Base-by-base conservation (phyloP, 2,329 filamentous ascomycete species). In the Chaetomiaceae sp. region DNA sequence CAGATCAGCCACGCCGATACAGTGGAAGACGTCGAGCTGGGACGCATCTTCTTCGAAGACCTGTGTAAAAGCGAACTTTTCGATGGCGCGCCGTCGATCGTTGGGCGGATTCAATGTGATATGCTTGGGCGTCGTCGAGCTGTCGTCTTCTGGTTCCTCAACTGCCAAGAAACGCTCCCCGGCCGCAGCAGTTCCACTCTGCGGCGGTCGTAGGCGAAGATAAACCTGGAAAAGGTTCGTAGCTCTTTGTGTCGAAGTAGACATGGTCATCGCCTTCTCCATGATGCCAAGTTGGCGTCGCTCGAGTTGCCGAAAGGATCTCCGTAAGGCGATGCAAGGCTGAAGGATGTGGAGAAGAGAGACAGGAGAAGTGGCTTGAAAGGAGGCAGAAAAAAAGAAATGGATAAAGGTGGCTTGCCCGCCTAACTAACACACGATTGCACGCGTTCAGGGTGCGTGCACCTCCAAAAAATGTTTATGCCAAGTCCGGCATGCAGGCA, bases 31-130 rank as follows among this genome's bases (percentile, higher is more conserved):
- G 64, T 96, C 90, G 25, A 94, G 75, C 66, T 99, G 94, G 6
- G 81, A 82, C 1, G 90, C 85, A 63, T 87, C 78, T 66, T 97
- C 91, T 62, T 95, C 87, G 62, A 97, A 96, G 1, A 99, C 90
- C 57, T 84, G 84, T 0, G 94, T 99, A 66, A 99, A 99, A 1
- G 86, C 89, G 67, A 97, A 99, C 66, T 87, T 90, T 69, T 99
- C 94, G 32, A 96, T 83, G 1, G 91, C 90, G 41, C 91, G 83
- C 61, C 92, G 89, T 52, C 92, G 81, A 57, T 96, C 92, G 58
- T 84, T 87, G 2, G 90, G 88, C 0, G 91, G 90, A 61, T 89
- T 88, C 14, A 91, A 70, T 0, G 84, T 89, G 58, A 91, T 86
- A 65, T 90, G 85, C 1, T 83, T 88, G 0, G 86, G 77, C 21